These are phyloP conservation scores for Talaromyces marneffei DNA, from an alignment of 2,329 filamentous ascomycete species.

Conservation along the genomic window DNA sequence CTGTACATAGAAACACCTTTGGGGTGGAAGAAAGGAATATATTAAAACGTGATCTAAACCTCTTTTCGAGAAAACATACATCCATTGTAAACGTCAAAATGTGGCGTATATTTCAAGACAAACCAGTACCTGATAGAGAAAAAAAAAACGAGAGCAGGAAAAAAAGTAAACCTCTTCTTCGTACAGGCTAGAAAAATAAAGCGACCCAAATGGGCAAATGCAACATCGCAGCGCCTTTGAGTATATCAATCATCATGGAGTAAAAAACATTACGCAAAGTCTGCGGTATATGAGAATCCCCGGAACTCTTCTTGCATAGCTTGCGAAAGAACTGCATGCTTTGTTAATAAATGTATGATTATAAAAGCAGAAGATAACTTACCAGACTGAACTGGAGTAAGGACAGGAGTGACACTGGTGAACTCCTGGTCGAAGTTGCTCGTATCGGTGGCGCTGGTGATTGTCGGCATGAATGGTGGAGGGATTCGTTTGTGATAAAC, in stretches of 20 bases:
- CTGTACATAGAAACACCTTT: background rate
- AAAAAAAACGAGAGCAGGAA: background rate
- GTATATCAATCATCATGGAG: background rate
- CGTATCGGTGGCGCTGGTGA: conserved; percentile 92
- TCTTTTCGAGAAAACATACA: conserved; percentile 2
- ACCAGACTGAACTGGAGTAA: conserved; percentile 97
- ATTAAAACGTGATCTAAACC: conserved; percentile 8
- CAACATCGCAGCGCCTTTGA: background rate
- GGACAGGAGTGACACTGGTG: conserved; percentile 92
- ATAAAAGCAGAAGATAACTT: conserved; percentile 40
- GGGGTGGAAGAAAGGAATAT: background rate
- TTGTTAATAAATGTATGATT: conserved; percentile 18
- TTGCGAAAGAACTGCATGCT: conserved; percentile 73
- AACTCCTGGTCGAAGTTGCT: conserved; percentile 99
- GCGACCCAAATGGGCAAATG: background rate
- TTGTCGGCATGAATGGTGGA: conserved; percentile 82
- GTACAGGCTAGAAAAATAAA: background rate
- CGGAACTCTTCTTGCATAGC: conserved; percentile 99
- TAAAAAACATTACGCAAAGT: conserved; percentile 60
- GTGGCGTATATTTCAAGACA: conserved; percentile 10
- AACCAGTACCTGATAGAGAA: conserved; percentile 3
- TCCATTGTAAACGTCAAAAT: conserved; percentile 2
- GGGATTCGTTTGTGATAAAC: conserved; percentile 91
- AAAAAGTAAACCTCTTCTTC: conserved; percentile 1
- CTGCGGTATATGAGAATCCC: conserved; percentile 93